Conservation (phyloP, 345 rosid genomes). For the Gossypium turneri region DNA sequence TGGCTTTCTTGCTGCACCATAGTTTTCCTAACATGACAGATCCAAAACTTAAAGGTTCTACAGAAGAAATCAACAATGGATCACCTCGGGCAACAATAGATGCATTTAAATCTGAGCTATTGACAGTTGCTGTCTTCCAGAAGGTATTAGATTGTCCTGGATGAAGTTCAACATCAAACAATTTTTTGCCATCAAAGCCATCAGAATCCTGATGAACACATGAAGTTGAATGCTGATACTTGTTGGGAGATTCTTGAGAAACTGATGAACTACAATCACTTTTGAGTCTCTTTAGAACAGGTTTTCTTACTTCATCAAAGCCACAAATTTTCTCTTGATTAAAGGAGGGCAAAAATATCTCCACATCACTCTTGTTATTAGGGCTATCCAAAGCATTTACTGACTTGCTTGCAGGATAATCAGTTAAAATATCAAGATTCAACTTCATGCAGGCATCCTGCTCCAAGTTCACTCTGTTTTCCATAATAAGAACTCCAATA, state of each 20-base stretch:
- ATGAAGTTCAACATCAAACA: constrained; percentile 53
- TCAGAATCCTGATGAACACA: constrained; percentile 14
- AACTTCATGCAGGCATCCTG: constrained; percentile 44
- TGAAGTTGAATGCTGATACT: constrained; percentile 20
- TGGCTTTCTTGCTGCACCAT: constrained; percentile 59
- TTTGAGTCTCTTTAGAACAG: constrained; percentile 13
- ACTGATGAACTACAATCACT: constrained; percentile 17
- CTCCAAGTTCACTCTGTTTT: constrained; percentile 37
- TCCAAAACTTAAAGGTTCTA: constrained; percentile 63
- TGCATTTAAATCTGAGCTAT: constrained; percentile 23
- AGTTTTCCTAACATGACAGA: constrained; percentile 52
- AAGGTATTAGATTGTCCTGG: constrained; percentile 28
- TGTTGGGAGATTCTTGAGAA: constrained; percentile 13
- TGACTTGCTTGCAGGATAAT: constrained; percentile 31
- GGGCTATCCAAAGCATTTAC: constrained; percentile 29
- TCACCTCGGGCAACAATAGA: constrained; percentile 19
- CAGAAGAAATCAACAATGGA: constrained; percentile 27
- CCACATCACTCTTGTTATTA: constrained; percentile 30
- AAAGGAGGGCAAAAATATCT: constrained; percentile 1
- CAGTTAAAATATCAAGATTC: constrained; percentile 35
- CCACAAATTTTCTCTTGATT: constrained; percentile 20
- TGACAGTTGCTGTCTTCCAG: constrained; percentile 22
- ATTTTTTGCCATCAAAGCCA: constrained; percentile 34
- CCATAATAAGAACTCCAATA: constrained; percentile 18
- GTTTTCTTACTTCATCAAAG: constrained; percentile 21